phyloP scores from a whole-genome alignment of 306 rosid species.

The Acacia acuminata region DNA sequence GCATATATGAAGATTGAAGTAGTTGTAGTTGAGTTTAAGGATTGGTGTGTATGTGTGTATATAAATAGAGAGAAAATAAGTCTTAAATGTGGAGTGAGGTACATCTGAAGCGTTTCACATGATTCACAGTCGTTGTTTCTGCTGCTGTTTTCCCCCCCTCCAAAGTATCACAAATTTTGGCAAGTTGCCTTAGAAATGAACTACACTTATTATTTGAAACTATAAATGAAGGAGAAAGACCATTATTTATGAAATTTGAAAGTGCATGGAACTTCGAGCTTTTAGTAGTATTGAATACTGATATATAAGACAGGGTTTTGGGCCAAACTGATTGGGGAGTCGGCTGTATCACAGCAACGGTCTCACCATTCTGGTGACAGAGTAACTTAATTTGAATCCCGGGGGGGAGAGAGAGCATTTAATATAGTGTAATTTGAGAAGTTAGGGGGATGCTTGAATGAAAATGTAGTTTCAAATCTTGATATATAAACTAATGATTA shows the following conservation, averaged over 20 bases:
- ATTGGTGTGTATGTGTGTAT: background rate
- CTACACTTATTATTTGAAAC: constrained; percentile 8
- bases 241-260: constrained; percentile 18
- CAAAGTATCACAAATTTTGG: constrained; percentile 64
- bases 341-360: constrained; percentile 10
- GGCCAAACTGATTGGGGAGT: constrained; percentile 33
- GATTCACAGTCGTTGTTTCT: constrained; percentile 59
- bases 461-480: background rate
- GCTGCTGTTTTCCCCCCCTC: constrained; percentile 17
- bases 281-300: constrained; percentile 1
- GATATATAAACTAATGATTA: background rate
- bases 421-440: constrained; percentile 26
- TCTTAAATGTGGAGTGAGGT: constrained; percentile 61
- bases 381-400: constrained; percentile 17
- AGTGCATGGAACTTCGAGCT: constrained; percentile 10
- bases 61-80: background rate
- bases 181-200: constrained; percentile 37
- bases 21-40: constrained; percentile 8
- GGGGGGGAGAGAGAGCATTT: background rate
- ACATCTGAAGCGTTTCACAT: constrained; percentile 70
- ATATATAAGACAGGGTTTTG: background rate
- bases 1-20: background rate
- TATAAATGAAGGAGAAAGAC: constrained; percentile 29
- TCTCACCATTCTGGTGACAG: constrained; percentile 15
- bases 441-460: background rate